Base-by-base conservation (phyloP, 1,284 basidiomycete species). In the Papiliotrema fonsecae region DNA sequence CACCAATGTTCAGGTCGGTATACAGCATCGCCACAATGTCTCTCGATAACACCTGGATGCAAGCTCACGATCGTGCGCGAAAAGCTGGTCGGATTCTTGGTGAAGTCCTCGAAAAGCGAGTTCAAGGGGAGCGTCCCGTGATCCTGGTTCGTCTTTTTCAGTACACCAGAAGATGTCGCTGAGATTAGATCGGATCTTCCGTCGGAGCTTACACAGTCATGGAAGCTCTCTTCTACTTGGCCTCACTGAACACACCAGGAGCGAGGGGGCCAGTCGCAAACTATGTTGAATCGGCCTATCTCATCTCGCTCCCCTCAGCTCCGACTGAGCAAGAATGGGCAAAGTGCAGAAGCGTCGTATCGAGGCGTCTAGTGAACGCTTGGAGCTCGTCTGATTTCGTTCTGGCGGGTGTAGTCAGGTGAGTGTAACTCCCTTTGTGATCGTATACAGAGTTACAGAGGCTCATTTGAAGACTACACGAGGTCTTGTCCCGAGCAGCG, bases 121-220 rank as follows among this genome's bases (percentile, higher is more conserved):
- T 79, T 0, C 80, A 81, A 57, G 80, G 80, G 6, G 75, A 78
- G 54, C 69, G 80, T 1, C 80, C 80, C 0, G 76, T 78, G 2
- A 62, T 77, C 0, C 62, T 81, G 26, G 74, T 75, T 27, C 28
- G 72, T 58, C 18, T 14, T n/a, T 11, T 14, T 40, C 41, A 6
- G 16, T 37, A 18, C 27, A 38, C 24, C 24, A 30, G 6, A n/a
- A 30, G 26, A 19, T 32, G 24, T 37, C 28, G 18, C 38, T 27
- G 18, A 16, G 18, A 4, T 18, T 53, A 77, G 76, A 73, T 81
- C 54, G 80, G 78, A 3, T 77, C 76, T 2, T 78, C 77, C 1
- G 67, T 80, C 6, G 80, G 80, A 9, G 77, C 78, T 0, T 67
- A 78, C 0, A 78, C 78, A 1, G 67, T 81, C 38, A 68, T 80